These are phyloP conservation scores for Ophiostoma sp. DNA, from an alignment of 2,329 filamentous ascomycete species.

Conservation along the genomic window DNA sequence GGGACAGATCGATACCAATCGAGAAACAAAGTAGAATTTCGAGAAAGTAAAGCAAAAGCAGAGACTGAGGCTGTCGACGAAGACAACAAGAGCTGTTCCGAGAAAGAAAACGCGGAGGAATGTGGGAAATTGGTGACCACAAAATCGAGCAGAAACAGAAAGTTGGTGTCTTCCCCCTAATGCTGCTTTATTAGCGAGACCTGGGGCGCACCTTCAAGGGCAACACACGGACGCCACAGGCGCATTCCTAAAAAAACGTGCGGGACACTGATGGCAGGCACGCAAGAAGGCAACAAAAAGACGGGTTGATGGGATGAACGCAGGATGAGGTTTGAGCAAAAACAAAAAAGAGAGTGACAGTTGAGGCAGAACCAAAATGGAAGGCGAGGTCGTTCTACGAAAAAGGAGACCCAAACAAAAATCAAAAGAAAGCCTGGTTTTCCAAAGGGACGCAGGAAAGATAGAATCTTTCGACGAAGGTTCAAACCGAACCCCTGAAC, in stretches of 20 bases:
- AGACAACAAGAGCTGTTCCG: not conserved
- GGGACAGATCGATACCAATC: not conserved
- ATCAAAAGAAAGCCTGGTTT: not conserved
- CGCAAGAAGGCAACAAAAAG: not conserved
- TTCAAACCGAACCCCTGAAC: conserved; percentile 19
- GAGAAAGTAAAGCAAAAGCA: too few relatives aligned
- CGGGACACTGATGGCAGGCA: conserved; percentile 3
- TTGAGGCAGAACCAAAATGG: not conserved
- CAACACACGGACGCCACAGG: conserved; percentile 23
- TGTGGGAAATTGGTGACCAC: not conserved
- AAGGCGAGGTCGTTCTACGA: not conserved
- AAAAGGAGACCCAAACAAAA: not conserved
- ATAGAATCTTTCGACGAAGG: not conserved
- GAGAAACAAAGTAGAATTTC: not conserved
- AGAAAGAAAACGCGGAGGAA: not conserved
- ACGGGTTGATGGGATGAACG: not conserved
- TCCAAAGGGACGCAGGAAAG: not conserved
- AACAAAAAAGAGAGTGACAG: not conserved
- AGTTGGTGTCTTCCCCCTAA: not conserved
- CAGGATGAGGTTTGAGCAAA: not conserved
- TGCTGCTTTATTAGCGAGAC: not conserved
- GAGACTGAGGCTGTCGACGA: not conserved
- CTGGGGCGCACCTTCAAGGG: conserved; percentile 15
- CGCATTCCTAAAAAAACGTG: conserved; percentile 17
- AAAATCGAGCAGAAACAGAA: not conserved